phyloP scores from a whole-genome alignment of 352 stramenopile species.

The Globisporangium apiculatum region DNA sequence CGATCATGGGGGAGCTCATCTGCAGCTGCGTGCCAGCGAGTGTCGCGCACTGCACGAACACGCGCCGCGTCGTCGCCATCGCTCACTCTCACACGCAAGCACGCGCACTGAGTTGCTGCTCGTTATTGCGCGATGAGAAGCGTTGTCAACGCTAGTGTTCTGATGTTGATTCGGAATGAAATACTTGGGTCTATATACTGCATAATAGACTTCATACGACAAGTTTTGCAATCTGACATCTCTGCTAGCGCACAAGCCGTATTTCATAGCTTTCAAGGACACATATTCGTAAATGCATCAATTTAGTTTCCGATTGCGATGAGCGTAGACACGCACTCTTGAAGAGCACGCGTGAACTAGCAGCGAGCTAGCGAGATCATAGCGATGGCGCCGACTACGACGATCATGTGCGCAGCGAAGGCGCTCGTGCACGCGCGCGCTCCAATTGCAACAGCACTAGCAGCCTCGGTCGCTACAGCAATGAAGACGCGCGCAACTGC shows the following conservation, averaged over 20 bases:
- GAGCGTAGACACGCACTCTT: too few species aligned
- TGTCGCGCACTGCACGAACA: conserved; percentile 63
- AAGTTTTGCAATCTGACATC: too few species aligned
- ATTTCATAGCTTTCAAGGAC: too few species aligned
- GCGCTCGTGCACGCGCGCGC: conserved; percentile 1
- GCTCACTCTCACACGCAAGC: not conserved
- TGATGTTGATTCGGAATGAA: too few species aligned
- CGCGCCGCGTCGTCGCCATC: conserved; percentile 48
- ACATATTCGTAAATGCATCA: too few species aligned
- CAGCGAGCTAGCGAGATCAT: not conserved
- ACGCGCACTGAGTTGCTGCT: not conserved
- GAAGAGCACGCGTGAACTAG: too few species aligned
- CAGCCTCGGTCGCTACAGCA: not conserved
- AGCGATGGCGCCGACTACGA: not conserved
- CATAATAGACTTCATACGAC: too few species aligned
- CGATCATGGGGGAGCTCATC: conserved; percentile 42
- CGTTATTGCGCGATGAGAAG: not conserved
- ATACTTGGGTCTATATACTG: too few species aligned
- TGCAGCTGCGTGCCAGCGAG: conserved; percentile 21
- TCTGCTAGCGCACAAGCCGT: too few species aligned
- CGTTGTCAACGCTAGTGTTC: too few species aligned
- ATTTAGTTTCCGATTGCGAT: too few species aligned
- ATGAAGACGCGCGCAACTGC: not conserved
- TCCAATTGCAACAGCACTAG: not conserved
- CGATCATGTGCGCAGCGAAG: not conserved